Evolutionary conservation across 352 stramenopile genomes (phyloP).

Genomic region (Phytophthora citrophthora): DNA sequence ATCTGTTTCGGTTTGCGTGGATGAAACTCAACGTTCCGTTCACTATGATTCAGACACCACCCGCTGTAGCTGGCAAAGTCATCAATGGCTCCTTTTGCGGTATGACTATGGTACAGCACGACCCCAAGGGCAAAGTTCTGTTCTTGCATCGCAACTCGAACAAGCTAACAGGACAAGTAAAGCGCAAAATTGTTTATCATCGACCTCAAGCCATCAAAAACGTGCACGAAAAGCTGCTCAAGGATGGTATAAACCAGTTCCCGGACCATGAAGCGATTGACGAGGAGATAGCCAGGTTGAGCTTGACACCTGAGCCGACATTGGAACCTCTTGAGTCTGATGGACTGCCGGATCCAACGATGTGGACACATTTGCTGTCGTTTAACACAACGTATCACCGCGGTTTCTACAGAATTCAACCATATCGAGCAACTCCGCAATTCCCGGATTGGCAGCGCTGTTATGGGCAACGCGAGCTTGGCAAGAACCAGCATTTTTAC

Average conservation of each 20-base stretch:
- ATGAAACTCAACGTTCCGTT: slow-evolving; percentile 48
- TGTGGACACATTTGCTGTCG: slow-evolving; percentile 68
- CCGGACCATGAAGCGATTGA: slow-evolving; percentile 12
- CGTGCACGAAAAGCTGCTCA: slow-evolving; percentile 2
- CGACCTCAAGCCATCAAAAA: slow-evolving; percentile 15
- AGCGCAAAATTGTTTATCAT: slow-evolving; percentile 15
- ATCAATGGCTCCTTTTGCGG: slow-evolving; percentile 50
- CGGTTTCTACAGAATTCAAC: slow-evolving; percentile 48
- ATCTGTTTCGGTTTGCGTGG: slow-evolving; percentile 62
- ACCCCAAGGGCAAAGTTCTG: slow-evolving; percentile 34
- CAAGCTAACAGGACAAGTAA: slow-evolving; percentile 42
- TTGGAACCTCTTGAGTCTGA: slow-evolving; percentile 12
- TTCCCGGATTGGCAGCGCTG: slow-evolving; percentile 55
- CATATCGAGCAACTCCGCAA: slow-evolving; percentile 37
- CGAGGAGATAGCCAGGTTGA: slow-evolving; percentile 7
- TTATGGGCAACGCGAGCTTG: slow-evolving; percentile 39
- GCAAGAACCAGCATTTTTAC: slow-evolving; percentile 24
- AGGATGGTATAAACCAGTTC: slow-evolving; percentile 6
- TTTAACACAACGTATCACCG: slow-evolving; percentile 39
- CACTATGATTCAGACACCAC: slow-evolving; percentile 54
- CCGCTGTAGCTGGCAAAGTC: slow-evolving; percentile 39
- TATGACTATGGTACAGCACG: slow-evolving; percentile 54
- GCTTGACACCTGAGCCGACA: slow-evolving; percentile 13
- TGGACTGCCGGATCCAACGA: slow-evolving; percentile 39
- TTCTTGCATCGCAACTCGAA: slow-evolving; percentile 58